phyloP scores from a whole-genome alignment of 2,329 filamentous ascomycete species.

The Metarhizium robertsii region DNA sequence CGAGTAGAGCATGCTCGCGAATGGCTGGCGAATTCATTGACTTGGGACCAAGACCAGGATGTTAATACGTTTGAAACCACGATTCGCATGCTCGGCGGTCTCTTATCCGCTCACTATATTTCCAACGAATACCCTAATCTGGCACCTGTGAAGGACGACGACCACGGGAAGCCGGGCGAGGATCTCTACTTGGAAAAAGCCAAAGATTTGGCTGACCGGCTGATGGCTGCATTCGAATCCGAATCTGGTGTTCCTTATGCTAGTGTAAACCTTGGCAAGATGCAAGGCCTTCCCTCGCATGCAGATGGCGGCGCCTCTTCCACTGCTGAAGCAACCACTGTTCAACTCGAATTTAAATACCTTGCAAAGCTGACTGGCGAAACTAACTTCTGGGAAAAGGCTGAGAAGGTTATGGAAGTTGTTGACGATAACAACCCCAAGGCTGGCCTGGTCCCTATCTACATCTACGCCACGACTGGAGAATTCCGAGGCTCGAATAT shows the following conservation, averaged over 20 bases:
- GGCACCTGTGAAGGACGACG: slow-evolving; percentile 63
- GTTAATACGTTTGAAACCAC: slow-evolving; percentile 98
- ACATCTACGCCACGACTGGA: slow-evolving; percentile 70
- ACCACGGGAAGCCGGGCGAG: slow-evolving; percentile 65
- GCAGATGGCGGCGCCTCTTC: slow-evolving; percentile 81
- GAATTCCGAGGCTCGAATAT: slow-evolving; percentile 78
- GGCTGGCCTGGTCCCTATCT: slow-evolving; percentile 87
- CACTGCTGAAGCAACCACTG: slow-evolving; percentile 82
- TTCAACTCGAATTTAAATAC: slow-evolving; percentile 97
- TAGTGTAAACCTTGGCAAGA: slow-evolving; percentile 77
- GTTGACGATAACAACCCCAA: slow-evolving; percentile 72
- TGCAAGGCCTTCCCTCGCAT: slow-evolving; percentile 70
- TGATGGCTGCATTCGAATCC: slow-evolving; percentile 82
- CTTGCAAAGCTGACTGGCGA: slow-evolving; percentile 91
- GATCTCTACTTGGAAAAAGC: slow-evolving; percentile 96
- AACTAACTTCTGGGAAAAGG: slow-evolving; percentile 82
- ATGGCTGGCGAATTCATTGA: slow-evolving; percentile 75
- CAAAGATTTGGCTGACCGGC: slow-evolving; percentile 78
- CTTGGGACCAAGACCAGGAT: slow-evolving; percentile 87
- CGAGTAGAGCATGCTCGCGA: slow-evolving; percentile 75
- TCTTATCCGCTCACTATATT: slow-evolving; percentile 92
- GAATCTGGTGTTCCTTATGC: slow-evolving; percentile 80
- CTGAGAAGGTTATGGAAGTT: slow-evolving; percentile 84
- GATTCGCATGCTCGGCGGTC: slow-evolving; percentile 90
- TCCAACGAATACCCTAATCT: slow-evolving; percentile 73